Evolutionary conservation across 768 basidiomycete genomes (phyloP), one percentile per base, ranked within the genome.

Genomic region (Mrakia gelida): DNA sequence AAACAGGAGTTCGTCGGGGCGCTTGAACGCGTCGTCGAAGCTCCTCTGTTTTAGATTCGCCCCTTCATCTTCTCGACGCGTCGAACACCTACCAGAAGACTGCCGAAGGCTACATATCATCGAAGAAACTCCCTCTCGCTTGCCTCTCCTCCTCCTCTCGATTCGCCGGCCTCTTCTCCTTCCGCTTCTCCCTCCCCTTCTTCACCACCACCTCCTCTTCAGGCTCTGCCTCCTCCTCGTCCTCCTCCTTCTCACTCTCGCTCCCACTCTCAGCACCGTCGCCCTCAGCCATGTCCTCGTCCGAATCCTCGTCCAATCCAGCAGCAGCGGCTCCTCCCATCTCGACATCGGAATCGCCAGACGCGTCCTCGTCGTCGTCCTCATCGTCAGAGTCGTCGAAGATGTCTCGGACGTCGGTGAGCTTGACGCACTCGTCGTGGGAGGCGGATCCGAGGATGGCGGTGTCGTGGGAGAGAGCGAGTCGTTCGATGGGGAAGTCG

Each of bases 401-500:
- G 68, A 94, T 88, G 52, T 89, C 91, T 81, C 88, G 89, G 71
- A 98, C 86, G 84, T 96, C 92, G 38, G 94, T 95, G 85, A 98
- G 85, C 82, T 91, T 91, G 80, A 97, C 82, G 11, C 88, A 87
- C 76, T 96, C 92, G 79, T 98, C 95, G 81, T 98, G 95, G 43
- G 93, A 93, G 34, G 90, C 92, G 83, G 94, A 95, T 30, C 91
- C 95, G n/a, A 94, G 88, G 93, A 79, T 61, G 49, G 73, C 30
- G n/a, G 56, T 79, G 78, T 75, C 74, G 52, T 71, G 59, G n/a
- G 67, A 71, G 59, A 79, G 74, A 28, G 78, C 73, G 59, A 79
- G 90, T 34, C 93, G 89, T 84, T 98, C 95, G 71, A 98, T 89
- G 9, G 95, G 95, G 85, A 92, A 94, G 79, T 93, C 92, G 7